phyloP scores from a whole-genome alignment of 768 basidiomycete genomes.

The Boletus coccyginus region DNA sequence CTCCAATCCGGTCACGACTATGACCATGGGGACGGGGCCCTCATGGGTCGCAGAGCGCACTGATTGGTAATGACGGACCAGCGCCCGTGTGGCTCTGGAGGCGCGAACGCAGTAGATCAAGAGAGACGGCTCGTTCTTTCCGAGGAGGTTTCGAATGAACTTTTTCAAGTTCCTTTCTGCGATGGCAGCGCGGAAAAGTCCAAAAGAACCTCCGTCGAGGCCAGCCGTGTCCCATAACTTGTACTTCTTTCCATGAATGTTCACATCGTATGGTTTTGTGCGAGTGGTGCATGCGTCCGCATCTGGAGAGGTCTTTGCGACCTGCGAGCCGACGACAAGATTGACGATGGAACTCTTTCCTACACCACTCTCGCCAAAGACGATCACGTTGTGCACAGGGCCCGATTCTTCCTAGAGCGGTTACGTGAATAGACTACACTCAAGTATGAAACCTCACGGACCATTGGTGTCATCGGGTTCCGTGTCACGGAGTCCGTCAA shows the following conservation, averaged over 20 bases:
- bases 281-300: slow-evolving; percentile 37
- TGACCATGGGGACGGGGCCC: slow-evolving; percentile 32
- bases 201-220: slow-evolving; percentile 33
- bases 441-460: slow-evolving; percentile 8
- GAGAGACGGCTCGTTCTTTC: slow-evolving; percentile 35
- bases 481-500: neutral
- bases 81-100: slow-evolving; percentile 38
- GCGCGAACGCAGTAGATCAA: slow-evolving; percentile 41
- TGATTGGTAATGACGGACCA: slow-evolving; percentile 38
- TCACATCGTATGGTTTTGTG: slow-evolving; percentile 23
- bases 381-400: slow-evolving; percentile 32
- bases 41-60: slow-evolving; percentile 32
- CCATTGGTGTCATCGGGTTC: slow-evolving; percentile 2
- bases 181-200: slow-evolving; percentile 20
- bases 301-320: slow-evolving; percentile 32
- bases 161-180: slow-evolving; percentile 28
- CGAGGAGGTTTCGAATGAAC: slow-evolving; percentile 34
- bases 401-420: neutral
- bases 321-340: slow-evolving; percentile 30
- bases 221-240: slow-evolving; percentile 35
- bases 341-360: slow-evolving; percentile 46
- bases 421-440: neutral
- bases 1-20: slow-evolving; percentile 42
- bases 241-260: slow-evolving; percentile 19
- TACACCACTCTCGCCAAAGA: slow-evolving; percentile 45